These are phyloP conservation scores for Senna siamea DNA, from an alignment of 306 rosid species.

Conservation along the genomic window DNA sequence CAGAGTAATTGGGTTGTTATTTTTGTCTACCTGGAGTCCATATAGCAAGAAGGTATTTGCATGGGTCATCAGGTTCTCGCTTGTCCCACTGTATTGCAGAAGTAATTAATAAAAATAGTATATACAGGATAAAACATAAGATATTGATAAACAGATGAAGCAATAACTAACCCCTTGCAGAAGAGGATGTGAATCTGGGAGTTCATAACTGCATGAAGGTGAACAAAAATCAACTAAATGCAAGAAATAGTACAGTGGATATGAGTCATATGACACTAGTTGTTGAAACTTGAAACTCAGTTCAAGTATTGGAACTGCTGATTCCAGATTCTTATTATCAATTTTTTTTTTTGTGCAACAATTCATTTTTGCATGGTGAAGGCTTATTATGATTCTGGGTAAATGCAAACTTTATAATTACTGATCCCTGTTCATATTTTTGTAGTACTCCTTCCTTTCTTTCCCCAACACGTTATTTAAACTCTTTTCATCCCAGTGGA, in stretches of 20 bases:
- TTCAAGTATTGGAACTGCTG: slow-evolving; percentile 1
- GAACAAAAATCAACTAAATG: slow-evolving; percentile 42
- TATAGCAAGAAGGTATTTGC: slow-evolving; percentile 88
- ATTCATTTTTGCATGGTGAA: background rate
- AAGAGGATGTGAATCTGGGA: slow-evolving; percentile 95
- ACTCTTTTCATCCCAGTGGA: no score
- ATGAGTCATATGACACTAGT: background rate
- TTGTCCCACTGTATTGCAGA: slow-evolving; percentile 66
- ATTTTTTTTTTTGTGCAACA: background rate
- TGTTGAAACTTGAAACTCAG: slow-evolving; percentile 21
- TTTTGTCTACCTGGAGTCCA: slow-evolving; percentile 92
- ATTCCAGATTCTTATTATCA: slow-evolving; percentile 16
- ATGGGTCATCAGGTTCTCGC: slow-evolving; percentile 97
- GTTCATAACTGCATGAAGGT: slow-evolving; percentile 81
- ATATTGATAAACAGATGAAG: slow-evolving; percentile 26
- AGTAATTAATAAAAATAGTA: slow-evolving; percentile 12
- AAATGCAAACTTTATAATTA: slow-evolving; percentile 12
- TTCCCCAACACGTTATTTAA: background rate
- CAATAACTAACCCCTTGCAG: slow-evolving; percentile 71
- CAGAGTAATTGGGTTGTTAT: background rate
- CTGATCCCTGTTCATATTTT: background rate
- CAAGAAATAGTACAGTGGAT: slow-evolving; percentile 16
- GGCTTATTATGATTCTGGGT: slow-evolving; percentile 35
- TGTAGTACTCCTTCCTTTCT: background rate
- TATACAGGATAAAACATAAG: slow-evolving; percentile 13